Evolutionary conservation across 805 yeast genomes (phyloP), one percentile per base, ranked within the genome.

Genomic region (Myxozyma udenii): DNA sequence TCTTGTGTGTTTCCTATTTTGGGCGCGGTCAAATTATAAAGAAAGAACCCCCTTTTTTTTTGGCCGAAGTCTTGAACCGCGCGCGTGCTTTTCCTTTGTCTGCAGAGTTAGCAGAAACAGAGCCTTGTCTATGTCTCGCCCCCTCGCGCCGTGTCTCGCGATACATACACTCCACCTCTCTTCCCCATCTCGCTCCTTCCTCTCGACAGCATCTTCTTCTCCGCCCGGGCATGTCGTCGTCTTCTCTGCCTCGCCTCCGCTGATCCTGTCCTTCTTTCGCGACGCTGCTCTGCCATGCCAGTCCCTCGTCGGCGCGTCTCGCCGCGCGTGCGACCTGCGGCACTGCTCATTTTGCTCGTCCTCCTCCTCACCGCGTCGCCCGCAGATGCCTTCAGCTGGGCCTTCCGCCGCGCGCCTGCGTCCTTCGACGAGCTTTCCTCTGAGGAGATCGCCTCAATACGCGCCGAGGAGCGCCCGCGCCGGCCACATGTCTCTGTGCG

Each of bases 401-500:
- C 28, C 26, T 16, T 19, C 19, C 42, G 16, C 26, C 26, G 7
- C 42, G 24, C 42, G 42, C 42, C 5, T 5, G 26, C 24, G 42
- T 19, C 26, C 18, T 9, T 12, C 37, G 38, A 39, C 21, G 28
- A 44, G 18, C 46, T 24, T 16, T 36, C 48, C 26, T 26, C 33
- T 14, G 38, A 39, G 14, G 28, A 44, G 18, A 39, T 24, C 18
- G 26, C 48, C 33, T 32, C 44, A 16, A 19, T 48, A 12, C 48
- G 23, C 11, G 37, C 35, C 32, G 44, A 32, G 25, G 51, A 39
- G 4, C 48, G 48, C 3, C 48, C 55, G 23, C 36, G 37, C 12
- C 55, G 42, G 26, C 48, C 38, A 30, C 26, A 35, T 23, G 45
- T 50, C n/a, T 39, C 39, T 16, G 46, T 25, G 16, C 44, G 43